Evolutionary conservation across 208 protist species (phyloP).

Genomic region (Trichomonas gallinae): DNA sequence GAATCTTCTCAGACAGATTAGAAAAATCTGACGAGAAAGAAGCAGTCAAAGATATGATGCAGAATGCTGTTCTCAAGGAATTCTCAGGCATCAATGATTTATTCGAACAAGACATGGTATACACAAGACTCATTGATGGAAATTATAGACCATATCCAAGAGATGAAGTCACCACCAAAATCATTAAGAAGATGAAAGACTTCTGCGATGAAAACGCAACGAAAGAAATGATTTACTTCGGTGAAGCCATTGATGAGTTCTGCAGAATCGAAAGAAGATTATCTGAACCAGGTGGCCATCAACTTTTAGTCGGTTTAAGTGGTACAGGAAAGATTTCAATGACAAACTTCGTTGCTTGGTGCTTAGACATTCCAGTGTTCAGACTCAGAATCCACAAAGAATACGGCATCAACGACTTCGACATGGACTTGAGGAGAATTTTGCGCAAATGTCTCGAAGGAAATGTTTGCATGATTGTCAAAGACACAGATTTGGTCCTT

Average conservation of each 20-base stretch:
- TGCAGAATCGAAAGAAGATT: conserved; percentile 93
- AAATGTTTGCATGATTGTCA: conserved; percentile 96
- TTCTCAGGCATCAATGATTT: neutral
- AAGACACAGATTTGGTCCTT: conserved; percentile 93
- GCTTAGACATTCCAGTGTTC: conserved; percentile 79
- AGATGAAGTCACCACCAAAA: neutral
- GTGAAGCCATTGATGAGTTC: conserved; percentile 84
- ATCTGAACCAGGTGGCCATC: conserved; percentile 79
- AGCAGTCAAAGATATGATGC: conserved; percentile 68
- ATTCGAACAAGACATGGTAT: neutral
- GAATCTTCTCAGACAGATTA: conserved; percentile 82
- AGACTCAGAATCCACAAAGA: conserved; percentile 74
- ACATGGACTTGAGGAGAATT: conserved; percentile 83
- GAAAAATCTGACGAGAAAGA: conserved; percentile 67
- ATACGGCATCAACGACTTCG: conserved; percentile 88
- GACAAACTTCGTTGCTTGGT: conserved; percentile 89
- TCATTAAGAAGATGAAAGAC: neutral
- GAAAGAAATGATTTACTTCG: neutral
- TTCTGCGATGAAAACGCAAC: neutral
- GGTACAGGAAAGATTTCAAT: conserved; percentile 94
- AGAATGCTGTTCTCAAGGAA: neutral
- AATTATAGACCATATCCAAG: neutral
- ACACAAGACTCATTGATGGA: neutral
- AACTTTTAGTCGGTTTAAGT: conserved; percentile 78
- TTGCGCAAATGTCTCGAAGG: conserved; percentile 67